Evolutionary conservation across 352 stramenopile genomes (phyloP).

Genomic region (Pythium oligandrum): DNA sequence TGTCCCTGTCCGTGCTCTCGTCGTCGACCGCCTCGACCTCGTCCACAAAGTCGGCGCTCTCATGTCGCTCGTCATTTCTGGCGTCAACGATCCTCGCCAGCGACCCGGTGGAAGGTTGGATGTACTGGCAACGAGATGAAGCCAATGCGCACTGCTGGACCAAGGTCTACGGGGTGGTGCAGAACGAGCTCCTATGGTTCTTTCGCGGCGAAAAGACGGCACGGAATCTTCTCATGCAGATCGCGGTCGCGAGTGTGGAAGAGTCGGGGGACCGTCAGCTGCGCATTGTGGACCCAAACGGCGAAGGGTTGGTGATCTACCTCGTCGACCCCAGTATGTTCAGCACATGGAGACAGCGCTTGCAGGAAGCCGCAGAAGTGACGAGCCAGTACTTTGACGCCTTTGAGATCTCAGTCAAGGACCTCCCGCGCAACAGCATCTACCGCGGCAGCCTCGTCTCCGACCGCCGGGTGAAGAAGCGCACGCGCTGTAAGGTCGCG

Average conservation of each 20-base stretch:
- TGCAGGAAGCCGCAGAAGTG: conserved; percentile 55
- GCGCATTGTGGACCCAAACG: conserved; percentile 68
- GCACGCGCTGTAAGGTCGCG: conserved; percentile 37
- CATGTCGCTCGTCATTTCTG: conserved; percentile 41
- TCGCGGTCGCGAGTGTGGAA: conserved; percentile 67
- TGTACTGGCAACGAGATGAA: conserved; percentile 81
- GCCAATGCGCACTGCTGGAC: conserved; percentile 69
- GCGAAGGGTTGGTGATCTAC: conserved; percentile 72
- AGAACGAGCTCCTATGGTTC: conserved; percentile 80
- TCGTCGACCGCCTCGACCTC: conserved; percentile 9
- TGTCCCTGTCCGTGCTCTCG: conserved; percentile 17
- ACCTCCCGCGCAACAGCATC: conserved; percentile 50
- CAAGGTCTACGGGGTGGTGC: conserved; percentile 72
- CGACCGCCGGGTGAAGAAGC: conserved; percentile 50
- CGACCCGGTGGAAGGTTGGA: conserved; percentile 64
- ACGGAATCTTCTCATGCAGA: conserved; percentile 64
- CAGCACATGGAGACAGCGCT: conserved; percentile 36
- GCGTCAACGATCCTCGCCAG: conserved; percentile 22
- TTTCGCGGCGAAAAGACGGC: conserved; percentile 57
- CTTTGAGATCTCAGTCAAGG: conserved; percentile 43
- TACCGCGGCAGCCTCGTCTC: conserved; percentile 69
- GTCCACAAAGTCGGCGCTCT: conserved; percentile 27
- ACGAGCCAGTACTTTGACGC: conserved; percentile 65
- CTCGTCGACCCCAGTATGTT: conserved; percentile 54
- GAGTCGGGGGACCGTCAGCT: conserved; percentile 59